Conservation (phyloP, 2,329 filamentous ascomycete species). For the Aaosphaeria pasadenensis region DNA sequence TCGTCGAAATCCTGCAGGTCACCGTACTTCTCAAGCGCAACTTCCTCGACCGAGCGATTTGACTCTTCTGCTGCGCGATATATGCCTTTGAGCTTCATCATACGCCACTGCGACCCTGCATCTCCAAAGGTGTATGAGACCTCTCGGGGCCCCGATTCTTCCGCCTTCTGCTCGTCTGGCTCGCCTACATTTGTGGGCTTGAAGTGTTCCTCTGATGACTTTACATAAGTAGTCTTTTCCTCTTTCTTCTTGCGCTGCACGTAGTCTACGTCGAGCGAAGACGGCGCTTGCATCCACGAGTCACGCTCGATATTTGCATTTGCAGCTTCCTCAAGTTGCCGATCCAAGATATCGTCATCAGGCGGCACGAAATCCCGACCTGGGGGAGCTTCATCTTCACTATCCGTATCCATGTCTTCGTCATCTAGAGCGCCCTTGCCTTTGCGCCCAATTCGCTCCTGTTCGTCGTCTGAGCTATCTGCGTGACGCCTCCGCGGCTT, state of each 20-base stretch:
- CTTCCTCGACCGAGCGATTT: conserved; percentile 70
- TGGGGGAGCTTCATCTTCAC: conserved; percentile 36
- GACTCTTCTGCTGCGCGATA: conserved; percentile 76
- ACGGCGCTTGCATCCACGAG: conserved; percentile 91
- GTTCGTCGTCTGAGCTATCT: conserved; percentile 31
- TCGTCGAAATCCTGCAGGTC: conserved; percentile 84
- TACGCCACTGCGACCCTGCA: conserved; percentile 85
- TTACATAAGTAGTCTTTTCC: conserved; percentile 40
- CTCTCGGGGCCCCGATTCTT: conserved; percentile 57
- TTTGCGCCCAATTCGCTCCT: conserved; percentile 29
- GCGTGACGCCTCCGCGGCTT: conserved; percentile 24
- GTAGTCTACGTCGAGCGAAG: conserved; percentile 80
- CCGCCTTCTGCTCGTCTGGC: conserved; percentile 10
- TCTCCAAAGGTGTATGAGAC: conserved; percentile 88
- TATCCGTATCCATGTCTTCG: conserved; percentile 23
- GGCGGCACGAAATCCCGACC: conserved; percentile 44
- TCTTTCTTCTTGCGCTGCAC: conserved; percentile 59
- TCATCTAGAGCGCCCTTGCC: conserved; percentile 33
- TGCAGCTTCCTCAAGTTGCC: conserved; percentile 37
- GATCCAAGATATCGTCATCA: conserved; percentile 44
- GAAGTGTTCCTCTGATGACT: conserved; percentile 51
- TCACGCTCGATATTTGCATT: conserved; percentile 62
- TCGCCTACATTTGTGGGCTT: conserved; percentile 39
- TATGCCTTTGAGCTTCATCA: conserved; percentile 88
- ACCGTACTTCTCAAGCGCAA: conserved; percentile 80